Evolutionary conservation across 2,329 filamentous ascomycete species (phyloP), one percentile per base, ranked within the genome.

Genomic region (Exophiala aquamarina): DNA sequence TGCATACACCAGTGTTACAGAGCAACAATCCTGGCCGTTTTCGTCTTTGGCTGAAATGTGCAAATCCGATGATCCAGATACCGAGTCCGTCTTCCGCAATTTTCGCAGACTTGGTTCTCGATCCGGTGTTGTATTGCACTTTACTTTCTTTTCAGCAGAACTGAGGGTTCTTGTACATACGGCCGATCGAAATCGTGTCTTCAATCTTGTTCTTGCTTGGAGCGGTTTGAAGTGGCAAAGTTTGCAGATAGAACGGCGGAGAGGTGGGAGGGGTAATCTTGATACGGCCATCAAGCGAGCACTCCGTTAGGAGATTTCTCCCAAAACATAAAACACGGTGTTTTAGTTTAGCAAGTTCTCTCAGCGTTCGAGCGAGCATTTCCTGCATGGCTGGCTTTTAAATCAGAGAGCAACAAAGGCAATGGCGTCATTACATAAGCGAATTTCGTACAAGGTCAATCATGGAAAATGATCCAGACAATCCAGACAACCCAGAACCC

Each of bases 201-300:
- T 62, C 35, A 58, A 60, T 21, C 35, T 61, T 6, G 48, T 61
- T 14, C 39, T 61, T 14, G 59, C 56, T 3, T 58, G 55, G 58
- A 59, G 54, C 36, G 56, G 51, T 15, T 33, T 50, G 40, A 46
- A 43, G 18, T 62, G 60, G 60, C 56, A 57, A 35, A 49, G 50
- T 20, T 34, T 59, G 34, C 46, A 44, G 14, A 49, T 56, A 45
- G 50, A 58, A 33, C 33, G 13, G n/a, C 4, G 13, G 26, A 36
- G 32, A 15, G 45, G 21, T n/a, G 38, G 43, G 21, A 41, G 48
- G 15, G 45, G 45, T 11, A 51, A 52, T 21, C 31, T 54, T 26
- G 45, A 54, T 14, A 33, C 42, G 18, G 39, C 49, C 7, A 56
- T 52, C 14, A 52, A 52, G 44, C 37, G 43, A 17, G 51, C 42